Percentiles rank a stretch among this genome's conserved stretches.
phyloP scores from a whole-genome alignment of 2,329 filamentous ascomycete species.

The Diaporthe sp. region DNA sequence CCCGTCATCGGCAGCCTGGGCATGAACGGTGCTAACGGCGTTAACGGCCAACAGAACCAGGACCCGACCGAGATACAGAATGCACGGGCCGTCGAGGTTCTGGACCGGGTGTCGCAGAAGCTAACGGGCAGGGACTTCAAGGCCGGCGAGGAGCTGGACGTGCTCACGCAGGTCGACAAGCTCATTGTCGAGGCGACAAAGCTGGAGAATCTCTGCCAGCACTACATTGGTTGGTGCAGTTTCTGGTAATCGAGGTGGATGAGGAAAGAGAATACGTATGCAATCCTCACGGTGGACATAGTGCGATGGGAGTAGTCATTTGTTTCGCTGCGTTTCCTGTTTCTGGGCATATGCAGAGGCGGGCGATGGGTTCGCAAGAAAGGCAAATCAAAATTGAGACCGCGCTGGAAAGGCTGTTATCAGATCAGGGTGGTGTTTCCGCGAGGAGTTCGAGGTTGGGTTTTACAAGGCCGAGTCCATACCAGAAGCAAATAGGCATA shows the following conservation, averaged over 20 bases:
- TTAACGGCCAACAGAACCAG: slow-evolving; percentile 51
- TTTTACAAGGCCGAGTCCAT: not conserved
- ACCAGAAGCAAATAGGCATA: not conserved
- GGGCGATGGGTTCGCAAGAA: not conserved
- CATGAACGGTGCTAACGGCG: slow-evolving; percentile 54
- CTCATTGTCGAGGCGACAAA: slow-evolving; percentile 96
- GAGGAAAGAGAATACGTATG: not conserved
- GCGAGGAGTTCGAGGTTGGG: slow-evolving; percentile 24
- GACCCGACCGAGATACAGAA: slow-evolving; percentile 86
- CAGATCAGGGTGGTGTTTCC: slow-evolving; percentile 9
- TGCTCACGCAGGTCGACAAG: slow-evolving; percentile 92
- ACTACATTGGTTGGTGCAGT: slow-evolving; percentile 99
- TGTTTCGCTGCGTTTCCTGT: not conserved
- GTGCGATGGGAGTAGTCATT: not conserved
- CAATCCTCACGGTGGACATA: not conserved
- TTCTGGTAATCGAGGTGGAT: slow-evolving; percentile 80
- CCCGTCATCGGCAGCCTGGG: slow-evolving; percentile 50
- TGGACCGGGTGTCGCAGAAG: slow-evolving; percentile 94
- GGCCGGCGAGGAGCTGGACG: slow-evolving; percentile 84
- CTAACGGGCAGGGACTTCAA: slow-evolving; percentile 95
- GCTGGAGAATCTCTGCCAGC: slow-evolving; percentile 96
- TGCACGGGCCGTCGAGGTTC: slow-evolving; percentile 89
- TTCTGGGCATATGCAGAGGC: slow-evolving; percentile 4
- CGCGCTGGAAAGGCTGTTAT: slow-evolving; percentile 4
- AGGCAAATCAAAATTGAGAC: slow-evolving; percentile 18